Evolutionary conservation across 805 yeast genomes (phyloP).

Genomic region (Candida chilensis): DNA sequence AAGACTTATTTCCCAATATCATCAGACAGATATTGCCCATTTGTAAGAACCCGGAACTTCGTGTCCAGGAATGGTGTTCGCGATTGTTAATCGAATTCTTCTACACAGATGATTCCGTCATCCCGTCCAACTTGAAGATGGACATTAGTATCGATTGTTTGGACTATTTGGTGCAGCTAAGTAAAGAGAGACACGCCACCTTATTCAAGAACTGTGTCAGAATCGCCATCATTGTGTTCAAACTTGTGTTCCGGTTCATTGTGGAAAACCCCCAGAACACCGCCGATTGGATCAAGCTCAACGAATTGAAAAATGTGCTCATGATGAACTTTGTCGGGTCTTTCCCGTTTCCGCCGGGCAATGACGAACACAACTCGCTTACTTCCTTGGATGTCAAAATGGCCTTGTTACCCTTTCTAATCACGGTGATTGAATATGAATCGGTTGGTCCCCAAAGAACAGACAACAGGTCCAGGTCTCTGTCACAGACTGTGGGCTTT

Average conservation of each 20-base stretch:
- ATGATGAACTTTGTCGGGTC: slow-evolving; percentile 20
- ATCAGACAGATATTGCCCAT: slow-evolving; percentile 26
- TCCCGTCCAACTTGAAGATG: slow-evolving; percentile 16
- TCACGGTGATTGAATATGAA: slow-evolving; percentile 29
- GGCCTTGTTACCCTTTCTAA: slow-evolving; percentile 25
- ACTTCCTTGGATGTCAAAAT: slow-evolving; percentile 23
- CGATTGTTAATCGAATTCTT: slow-evolving; percentile 25
- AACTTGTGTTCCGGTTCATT: slow-evolving; percentile 17
- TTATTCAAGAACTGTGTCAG: slow-evolving; percentile 20
- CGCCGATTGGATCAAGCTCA: slow-evolving; percentile 24
- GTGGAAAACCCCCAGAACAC: slow-evolving; percentile 33
- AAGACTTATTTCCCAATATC: slow-evolving; percentile 1
- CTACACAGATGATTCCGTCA: slow-evolving; percentile 11
- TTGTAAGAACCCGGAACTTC: slow-evolving; percentile 18
- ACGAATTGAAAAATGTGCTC: slow-evolving; percentile 22
- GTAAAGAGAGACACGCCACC: slow-evolving; percentile 15
- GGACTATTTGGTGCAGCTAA: slow-evolving; percentile 16
- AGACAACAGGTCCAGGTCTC: background rate
- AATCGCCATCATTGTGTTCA: slow-evolving; percentile 23
- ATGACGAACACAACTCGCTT: slow-evolving; percentile 22
- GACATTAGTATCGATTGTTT: slow-evolving; percentile 18
- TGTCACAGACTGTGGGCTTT: background rate
- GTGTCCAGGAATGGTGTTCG: slow-evolving; percentile 30
- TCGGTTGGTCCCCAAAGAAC: background rate
- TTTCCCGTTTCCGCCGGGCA: slow-evolving; percentile 27